Percentiles rank a stretch among this genome's conserved stretches.
These are phyloP conservation scores for Ceratocystiopsis sp. DNA, from an alignment of 2,329 filamentous ascomycete genomes.

Conservation along the genomic window DNA sequence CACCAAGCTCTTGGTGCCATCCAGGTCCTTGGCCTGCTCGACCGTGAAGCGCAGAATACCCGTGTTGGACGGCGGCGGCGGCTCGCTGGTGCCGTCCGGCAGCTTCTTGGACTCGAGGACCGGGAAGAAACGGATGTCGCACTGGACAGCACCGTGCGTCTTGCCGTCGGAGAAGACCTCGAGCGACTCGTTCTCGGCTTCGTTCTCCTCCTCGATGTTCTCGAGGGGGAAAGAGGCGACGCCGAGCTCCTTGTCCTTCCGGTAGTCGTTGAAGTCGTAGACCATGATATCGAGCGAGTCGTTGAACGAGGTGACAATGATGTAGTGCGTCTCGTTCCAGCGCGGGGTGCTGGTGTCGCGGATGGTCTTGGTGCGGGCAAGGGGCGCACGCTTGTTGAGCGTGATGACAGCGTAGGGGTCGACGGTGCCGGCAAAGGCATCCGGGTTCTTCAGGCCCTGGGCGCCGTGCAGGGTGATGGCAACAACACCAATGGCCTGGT, in stretches of 20 bases:
- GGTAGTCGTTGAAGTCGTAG: constrained; percentile 87
- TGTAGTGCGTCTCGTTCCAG: constrained; percentile 95
- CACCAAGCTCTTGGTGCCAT: constrained; percentile 79
- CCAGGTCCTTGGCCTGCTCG: constrained; percentile 91
- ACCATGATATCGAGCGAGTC: constrained; percentile 73
- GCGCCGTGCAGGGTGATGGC: constrained; percentile 84
- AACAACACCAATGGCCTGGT: constrained; percentile 87
- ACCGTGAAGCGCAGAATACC: constrained; percentile 89
- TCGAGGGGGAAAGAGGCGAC: constrained; percentile 74
- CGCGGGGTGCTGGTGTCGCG: constrained; percentile 71
- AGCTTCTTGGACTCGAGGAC: constrained; percentile 58
- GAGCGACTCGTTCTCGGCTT: constrained; percentile 69
- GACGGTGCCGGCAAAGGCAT: constrained; percentile 80
- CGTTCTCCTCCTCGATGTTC: constrained; percentile 55
- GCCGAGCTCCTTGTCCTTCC: constrained; percentile 92
- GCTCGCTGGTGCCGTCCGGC: constrained; percentile 60
- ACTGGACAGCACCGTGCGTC: constrained; percentile 59
- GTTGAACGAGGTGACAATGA: constrained; percentile 81
- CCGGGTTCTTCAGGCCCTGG: constrained; percentile 81
- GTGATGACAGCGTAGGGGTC: constrained; percentile 82
- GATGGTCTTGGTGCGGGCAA: constrained; percentile 79
- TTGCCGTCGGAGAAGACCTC: constrained; percentile 78
- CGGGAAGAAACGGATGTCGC: constrained; percentile 89
- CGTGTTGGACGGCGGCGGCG: constrained; percentile 76
- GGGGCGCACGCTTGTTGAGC: constrained; percentile 62